Evolutionary conservation across 2,329 filamentous ascomycete genomes (phyloP).

Genomic region (Didymella glomerata): DNA sequence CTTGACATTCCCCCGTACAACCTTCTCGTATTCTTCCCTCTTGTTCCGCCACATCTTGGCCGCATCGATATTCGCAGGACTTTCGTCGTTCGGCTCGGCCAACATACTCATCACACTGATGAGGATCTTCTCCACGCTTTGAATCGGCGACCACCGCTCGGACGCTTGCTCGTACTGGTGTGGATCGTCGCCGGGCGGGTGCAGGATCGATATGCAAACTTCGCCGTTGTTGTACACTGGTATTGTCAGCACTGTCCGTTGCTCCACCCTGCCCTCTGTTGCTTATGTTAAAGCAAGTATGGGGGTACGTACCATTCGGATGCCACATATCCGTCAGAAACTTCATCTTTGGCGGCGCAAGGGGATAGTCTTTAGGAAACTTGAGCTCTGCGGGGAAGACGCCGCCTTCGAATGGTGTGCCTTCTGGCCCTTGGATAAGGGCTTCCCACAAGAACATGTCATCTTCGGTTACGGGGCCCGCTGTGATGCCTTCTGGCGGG

Average conservation of each 20-base stretch:
- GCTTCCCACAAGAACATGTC: conserved; percentile 97
- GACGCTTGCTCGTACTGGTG: conserved; percentile 90
- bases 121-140: conserved; percentile 93
- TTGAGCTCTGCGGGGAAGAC: conserved; percentile 87
- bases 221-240: conserved; percentile 81
- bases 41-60: conserved; percentile 88
- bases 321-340: conserved; percentile 91
- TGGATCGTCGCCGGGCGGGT: conserved; percentile 92
- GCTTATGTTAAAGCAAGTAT: no score
- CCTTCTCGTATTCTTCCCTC: conserved; percentile 76
- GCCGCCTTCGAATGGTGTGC: conserved; percentile 93
- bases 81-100: conserved; percentile 92
- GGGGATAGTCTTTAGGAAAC: conserved; percentile 88
- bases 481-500: conserved; percentile 96
- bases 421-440: conserved; percentile 92
- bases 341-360: conserved; percentile 85
- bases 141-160: conserved; percentile 94
- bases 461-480: conserved; percentile 90
- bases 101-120: conserved; percentile 92
- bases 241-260: background rate
- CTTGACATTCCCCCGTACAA: conserved; percentile 67
- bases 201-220: conserved; percentile 96
- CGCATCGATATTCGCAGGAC: conserved; percentile 93
- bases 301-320: conserved; percentile 73
- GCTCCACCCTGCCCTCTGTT: no score